Evolutionary conservation across 306 rosid species (phyloP), one percentile per base, ranked within the genome.

Genomic region (Malus fusca): DNA sequence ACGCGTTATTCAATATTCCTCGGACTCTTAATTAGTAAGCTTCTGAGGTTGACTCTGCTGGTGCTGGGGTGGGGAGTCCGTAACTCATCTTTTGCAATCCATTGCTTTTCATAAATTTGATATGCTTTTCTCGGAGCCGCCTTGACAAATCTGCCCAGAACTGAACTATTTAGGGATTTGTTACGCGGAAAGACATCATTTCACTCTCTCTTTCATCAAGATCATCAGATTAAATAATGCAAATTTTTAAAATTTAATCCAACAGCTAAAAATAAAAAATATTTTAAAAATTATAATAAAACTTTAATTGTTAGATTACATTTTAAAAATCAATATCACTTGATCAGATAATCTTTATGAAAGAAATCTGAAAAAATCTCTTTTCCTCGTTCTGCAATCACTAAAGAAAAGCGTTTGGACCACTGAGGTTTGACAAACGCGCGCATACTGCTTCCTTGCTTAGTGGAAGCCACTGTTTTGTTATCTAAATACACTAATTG

Each of bases 311-410:
- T 35, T 35, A 0, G 8, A 35, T 35, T 6, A 35, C 8, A 35
- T 35, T 35, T 35, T 6, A 35, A 35, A 1, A 35, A 35, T 35
- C 9, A 6, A 6, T 35, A 35, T 6, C 9, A 35, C 0, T 6
- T 35, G 2, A 35, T 35, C 40, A 1, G 2, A 0, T 35, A 35
- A 35, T 35, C 0, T 6, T 35, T 0, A 35, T 0, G 2, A 8
- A 35, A 35, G 37, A 35, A 6, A 35, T 6, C 2, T 1, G 40
- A 35, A 35, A 35, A 6, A 35, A 6, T 6, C 9, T 35, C 40
- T 1, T 35, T 35, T 1, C 2, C 40, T 35, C 40, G 40, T 35
- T 35, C 40, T 35, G 2, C 40, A 35, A 22, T 11, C 28, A 58
- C 63, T 2, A 58, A 2, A 7, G 40, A 35, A 6, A 58, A 21